Conservation (phyloP, 2,329 filamentous ascomycete genomes). For the Penicillium sumatraense region DNA sequence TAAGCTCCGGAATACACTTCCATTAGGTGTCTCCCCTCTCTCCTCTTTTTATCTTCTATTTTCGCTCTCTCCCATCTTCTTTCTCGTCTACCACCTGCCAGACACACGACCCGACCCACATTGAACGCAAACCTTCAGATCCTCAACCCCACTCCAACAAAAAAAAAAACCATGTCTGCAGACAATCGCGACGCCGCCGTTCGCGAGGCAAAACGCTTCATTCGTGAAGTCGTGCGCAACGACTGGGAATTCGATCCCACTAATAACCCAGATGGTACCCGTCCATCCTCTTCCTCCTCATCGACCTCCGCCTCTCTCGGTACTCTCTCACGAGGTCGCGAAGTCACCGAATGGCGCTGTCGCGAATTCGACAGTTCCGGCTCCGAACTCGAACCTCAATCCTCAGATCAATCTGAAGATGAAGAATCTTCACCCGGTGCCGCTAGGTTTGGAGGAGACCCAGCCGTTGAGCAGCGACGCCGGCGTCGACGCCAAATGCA, state of each 20-base stretch:
- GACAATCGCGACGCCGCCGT: conserved; percentile 46
- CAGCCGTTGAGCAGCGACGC: conserved; percentile 57
- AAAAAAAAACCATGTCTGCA: conserved; percentile 17
- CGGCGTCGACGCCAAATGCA: conserved; percentile 62
- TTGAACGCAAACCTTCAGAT: conserved; percentile 12
- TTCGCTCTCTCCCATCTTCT: neutral
- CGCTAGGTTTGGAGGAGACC: conserved; percentile 43
- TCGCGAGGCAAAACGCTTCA: conserved; percentile 46
- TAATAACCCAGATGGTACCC: conserved; percentile 20
- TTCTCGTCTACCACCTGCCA: neutral
- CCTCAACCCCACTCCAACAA: neutral
- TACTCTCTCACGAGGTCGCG: conserved; percentile 27
- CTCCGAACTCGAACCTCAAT: conserved; percentile 41
- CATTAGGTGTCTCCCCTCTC: neutral
- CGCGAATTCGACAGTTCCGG: conserved; percentile 43
- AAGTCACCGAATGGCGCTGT: conserved; percentile 41
- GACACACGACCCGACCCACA: neutral
- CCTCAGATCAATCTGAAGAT: conserved; percentile 24
- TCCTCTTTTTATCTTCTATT: neutral
- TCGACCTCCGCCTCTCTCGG: conserved; percentile 16
- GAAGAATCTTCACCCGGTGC: conserved; percentile 17
- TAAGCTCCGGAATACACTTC: conserved; percentile 1
- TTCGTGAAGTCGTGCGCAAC: conserved; percentile 46
- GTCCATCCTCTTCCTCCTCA: conserved; percentile 26
- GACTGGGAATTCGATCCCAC: conserved; percentile 47